A percentile compares a stretch with the other conserved stretches of the same genome.
phyloP scores from a whole-genome alignment of 768 basidiomycete species.

The Podaxis sp. region DNA sequence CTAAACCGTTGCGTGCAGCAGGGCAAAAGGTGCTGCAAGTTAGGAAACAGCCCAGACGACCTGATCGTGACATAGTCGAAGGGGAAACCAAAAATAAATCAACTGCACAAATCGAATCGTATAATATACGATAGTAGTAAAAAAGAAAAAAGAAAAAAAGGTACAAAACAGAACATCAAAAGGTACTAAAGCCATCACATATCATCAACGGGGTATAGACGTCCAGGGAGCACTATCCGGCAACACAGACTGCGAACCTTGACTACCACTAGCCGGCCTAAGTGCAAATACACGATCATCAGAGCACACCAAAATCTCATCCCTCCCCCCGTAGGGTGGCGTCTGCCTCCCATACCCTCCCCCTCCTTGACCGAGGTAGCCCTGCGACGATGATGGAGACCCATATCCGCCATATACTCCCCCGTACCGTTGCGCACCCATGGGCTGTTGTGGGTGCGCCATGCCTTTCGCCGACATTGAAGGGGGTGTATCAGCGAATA shows the following conservation, averaged over 20 bases:
- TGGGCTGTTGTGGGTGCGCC: constrained; percentile 19
- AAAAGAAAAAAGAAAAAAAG: background rate
- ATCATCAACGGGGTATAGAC: constrained; percentile 33
- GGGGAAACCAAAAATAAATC: background rate
- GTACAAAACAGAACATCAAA: background rate
- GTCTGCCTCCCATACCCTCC: constrained; percentile 13
- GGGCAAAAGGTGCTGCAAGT: background rate
- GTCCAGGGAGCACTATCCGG: constrained; percentile 42
- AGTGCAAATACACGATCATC: constrained; percentile 82
- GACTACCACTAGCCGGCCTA: constrained; percentile 38
- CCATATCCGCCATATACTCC: constrained; percentile 30
- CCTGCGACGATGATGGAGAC: constrained; percentile 15
- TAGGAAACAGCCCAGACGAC: background rate
- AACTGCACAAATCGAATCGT: background rate
- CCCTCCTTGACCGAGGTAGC: constrained; percentile 3
- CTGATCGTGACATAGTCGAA: background rate
- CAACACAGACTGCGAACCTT: constrained; percentile 26
- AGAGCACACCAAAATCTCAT: constrained; percentile 87
- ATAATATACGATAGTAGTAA: constrained; percentile 1
- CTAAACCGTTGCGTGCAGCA: background rate
- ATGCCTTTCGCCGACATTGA: constrained; percentile 64
- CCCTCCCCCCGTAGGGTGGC: constrained; percentile 52
- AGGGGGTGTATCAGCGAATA: constrained; percentile 93
- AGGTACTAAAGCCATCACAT: background rate
- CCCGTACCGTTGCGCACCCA: constrained; percentile 13